These are phyloP conservation scores for Dryadomyces quercus-mongolicae DNA, from an alignment of 2,329 filamentous ascomycete species.

Conservation along the genomic window DNA sequence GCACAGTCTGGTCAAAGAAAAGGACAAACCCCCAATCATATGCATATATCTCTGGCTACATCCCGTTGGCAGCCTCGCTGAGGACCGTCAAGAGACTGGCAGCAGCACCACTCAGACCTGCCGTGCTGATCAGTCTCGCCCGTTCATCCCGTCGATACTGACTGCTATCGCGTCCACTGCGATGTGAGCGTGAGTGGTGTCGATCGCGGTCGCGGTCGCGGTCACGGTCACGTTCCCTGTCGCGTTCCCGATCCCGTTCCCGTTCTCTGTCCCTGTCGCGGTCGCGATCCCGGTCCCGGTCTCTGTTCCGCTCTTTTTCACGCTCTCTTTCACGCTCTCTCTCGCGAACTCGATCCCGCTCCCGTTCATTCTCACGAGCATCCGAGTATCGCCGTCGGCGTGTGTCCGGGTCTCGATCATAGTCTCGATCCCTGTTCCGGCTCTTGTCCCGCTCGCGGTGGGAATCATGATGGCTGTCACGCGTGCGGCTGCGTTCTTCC, in stretches of 20 bases:
- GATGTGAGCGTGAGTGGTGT: background rate
- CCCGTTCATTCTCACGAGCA: background rate
- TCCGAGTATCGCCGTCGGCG: background rate
- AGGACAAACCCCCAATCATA: background rate
- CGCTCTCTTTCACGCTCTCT: slow-evolving; percentile 9
- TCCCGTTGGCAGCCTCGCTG: slow-evolving; percentile 37
- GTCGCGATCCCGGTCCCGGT: slow-evolving; percentile 18
- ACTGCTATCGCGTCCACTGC: background rate
- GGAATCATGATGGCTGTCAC: slow-evolving; percentile 22
- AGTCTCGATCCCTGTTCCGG: slow-evolving; percentile 10
- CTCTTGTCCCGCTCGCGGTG: slow-evolving; percentile 1
- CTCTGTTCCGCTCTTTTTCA: slow-evolving; percentile 17
- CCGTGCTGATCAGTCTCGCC: slow-evolving; percentile 35
- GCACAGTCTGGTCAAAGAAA: background rate
- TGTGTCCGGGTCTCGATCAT: slow-evolving; percentile 17
- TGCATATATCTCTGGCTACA: slow-evolving; percentile 12
- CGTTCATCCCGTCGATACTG: slow-evolving; percentile 14
- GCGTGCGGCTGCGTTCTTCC: slow-evolving; percentile 29
- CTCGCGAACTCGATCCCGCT: background rate
- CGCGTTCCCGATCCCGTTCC: slow-evolving; percentile 24
- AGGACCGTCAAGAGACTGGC: slow-evolving; percentile 46
- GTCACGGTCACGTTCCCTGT: slow-evolving; percentile 16
- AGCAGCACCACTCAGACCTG: slow-evolving; percentile 48
- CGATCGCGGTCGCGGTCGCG: slow-evolving; percentile 11
- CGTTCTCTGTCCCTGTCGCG: slow-evolving; percentile 16